phyloP scores from a whole-genome alignment of 139 green algal genomes.

The Microglena sp. region DNA sequence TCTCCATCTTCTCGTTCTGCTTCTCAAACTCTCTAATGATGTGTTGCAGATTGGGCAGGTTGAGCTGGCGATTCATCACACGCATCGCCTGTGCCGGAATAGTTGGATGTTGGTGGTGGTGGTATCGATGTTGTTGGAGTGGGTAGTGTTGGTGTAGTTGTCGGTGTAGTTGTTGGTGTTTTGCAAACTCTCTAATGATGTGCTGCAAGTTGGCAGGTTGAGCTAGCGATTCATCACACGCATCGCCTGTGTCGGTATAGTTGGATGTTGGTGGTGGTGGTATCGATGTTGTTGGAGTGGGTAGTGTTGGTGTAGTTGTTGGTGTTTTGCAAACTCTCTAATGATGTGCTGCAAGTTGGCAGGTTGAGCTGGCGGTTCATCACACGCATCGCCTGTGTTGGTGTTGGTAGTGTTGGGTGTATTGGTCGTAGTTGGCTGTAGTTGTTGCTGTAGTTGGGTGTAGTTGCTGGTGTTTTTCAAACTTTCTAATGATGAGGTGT shows the following conservation, averaged over 20 bases:
- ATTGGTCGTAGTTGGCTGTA: too few species aligned
- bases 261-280: neutral
- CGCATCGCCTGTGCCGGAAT: constrained; percentile 88
- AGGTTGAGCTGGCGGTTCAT: constrained; percentile 97
- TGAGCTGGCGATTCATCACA: constrained; percentile 92
- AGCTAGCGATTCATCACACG: constrained; percentile 90
- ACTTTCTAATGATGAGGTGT: constrained; percentile 91
- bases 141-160: too few species aligned
- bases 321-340: constrained; percentile 93
- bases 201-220: constrained; percentile 79
- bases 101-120: neutral
- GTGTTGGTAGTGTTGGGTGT: neutral
- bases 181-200: constrained; percentile 97
- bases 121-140: neutral
- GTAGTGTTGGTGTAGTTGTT: too few species aligned
- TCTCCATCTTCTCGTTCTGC: constrained; percentile 97
- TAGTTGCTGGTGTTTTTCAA: constrained; percentile 93
- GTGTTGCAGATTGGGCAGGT: constrained; percentile 76
- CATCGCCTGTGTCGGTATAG: constrained; percentile 88
- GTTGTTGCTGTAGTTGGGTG: too few species aligned
- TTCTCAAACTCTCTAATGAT: constrained; percentile 97
- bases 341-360: constrained; percentile 84
- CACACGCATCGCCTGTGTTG: constrained; percentile 70
- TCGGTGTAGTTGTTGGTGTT: too few species aligned
- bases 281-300: neutral